A percentile compares a stretch with the other conserved stretches of the same genome.
Evolutionary conservation across 768 basidiomycete species (phyloP).

Genomic region (Austroboletus eburneus): DNA sequence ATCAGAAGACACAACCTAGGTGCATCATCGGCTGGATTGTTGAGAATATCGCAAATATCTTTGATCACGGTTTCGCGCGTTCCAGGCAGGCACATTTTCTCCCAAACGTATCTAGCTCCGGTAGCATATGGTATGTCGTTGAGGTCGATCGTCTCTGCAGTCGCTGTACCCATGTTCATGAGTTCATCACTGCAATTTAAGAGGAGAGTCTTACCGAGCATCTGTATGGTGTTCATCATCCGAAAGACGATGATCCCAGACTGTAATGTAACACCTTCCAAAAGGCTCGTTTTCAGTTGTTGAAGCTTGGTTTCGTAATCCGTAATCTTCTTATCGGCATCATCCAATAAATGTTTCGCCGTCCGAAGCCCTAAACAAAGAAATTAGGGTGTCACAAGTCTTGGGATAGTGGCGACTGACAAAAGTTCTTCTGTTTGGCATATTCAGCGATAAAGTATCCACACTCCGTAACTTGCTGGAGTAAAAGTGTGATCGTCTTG

Average conservation of each 20-base stretch:
- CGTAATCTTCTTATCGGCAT: slow-evolving; percentile 16
- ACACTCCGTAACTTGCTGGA: not conserved
- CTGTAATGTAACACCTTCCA: slow-evolving; percentile 12
- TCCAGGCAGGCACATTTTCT: slow-evolving; percentile 18
- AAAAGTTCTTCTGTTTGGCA: not conserved
- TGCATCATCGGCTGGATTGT: slow-evolving; percentile 7
- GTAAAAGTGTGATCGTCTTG: not conserved
- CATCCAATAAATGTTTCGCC: slow-evolving; percentile 9
- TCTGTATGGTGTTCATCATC: slow-evolving; percentile 14
- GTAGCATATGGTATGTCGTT: slow-evolving; percentile 18
- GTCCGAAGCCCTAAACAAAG: slow-evolving; percentile 11
- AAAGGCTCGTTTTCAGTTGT: slow-evolving; percentile 15
- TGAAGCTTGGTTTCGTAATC: slow-evolving; percentile 17
- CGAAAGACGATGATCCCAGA: slow-evolving; percentile 18
- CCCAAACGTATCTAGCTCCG: slow-evolving; percentile 21
- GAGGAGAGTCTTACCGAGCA: slow-evolving; percentile 1
- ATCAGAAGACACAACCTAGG: slow-evolving; percentile 26
- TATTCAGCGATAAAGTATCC: not conserved
- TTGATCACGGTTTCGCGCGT: slow-evolving; percentile 16
- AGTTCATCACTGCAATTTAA: not conserved
- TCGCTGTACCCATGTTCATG: not conserved
- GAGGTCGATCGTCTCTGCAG: slow-evolving; percentile 18
- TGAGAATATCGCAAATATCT: slow-evolving; percentile 17
- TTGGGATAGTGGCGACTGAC: slow-evolving; percentile 2
- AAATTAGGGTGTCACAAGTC: not conserved